Percentiles rank a stretch among this genome's conserved stretches.
phyloP scores from a whole-genome alignment of 2,329 filamentous ascomycete species.

The Exophiala lecanii-corni region DNA sequence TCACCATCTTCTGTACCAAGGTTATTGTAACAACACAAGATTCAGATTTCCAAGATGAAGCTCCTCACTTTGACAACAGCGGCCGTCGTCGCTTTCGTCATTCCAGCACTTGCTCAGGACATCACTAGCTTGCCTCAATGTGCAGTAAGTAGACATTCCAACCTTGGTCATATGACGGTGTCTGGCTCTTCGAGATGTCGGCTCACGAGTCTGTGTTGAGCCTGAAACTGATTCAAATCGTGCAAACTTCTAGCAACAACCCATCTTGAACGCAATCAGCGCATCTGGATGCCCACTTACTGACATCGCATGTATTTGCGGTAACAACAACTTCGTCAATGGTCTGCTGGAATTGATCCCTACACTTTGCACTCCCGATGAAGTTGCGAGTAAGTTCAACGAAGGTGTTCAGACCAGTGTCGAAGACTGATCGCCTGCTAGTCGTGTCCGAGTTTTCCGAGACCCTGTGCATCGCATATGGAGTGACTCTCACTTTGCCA shows the following conservation, averaged over 20 bases:
- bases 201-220: no score
- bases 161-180: no score
- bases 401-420: no score
- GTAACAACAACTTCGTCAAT: slow-evolving; percentile 8
- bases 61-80: not conserved
- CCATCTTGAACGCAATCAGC: slow-evolving; percentile 9
- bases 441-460: not conserved
- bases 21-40: no score
- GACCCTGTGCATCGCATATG: not conserved
- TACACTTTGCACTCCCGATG: slow-evolving; percentile 3
- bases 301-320: slow-evolving; percentile 12
- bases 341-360: slow-evolving; percentile 7
- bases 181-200: no score
- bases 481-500: not conserved
- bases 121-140: slow-evolving; percentile 9
- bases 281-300: slow-evolving; percentile 9
- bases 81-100: slow-evolving; percentile 4
- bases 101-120: slow-evolving; percentile 5
- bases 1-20: no score
- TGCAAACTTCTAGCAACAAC: slow-evolving; percentile 15
- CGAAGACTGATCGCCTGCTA: no score
- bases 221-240: no score
- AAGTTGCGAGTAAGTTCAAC: slow-evolving; percentile 3
- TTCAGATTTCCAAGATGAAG: slow-evolving; percentile 9
- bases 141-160: slow-evolving; percentile 2